phyloP scores from a whole-genome alignment of 1,284 basidiomycete genomes.

The Singerocomus inundabilis region DNA sequence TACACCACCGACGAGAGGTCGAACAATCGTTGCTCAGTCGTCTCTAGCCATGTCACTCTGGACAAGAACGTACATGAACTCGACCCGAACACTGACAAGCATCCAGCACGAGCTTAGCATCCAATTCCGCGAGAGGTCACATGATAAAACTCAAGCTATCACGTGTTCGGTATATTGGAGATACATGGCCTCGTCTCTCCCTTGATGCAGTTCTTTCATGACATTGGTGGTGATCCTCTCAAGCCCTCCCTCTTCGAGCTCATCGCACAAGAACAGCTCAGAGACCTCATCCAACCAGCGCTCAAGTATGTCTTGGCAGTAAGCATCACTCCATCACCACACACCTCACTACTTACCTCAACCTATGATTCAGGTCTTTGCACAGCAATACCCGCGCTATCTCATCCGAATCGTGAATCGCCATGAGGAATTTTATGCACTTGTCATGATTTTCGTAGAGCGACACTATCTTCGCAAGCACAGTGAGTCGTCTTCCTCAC shows the following conservation, averaged over 20 bases:
- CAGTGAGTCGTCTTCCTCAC: slow-evolving; percentile 47
- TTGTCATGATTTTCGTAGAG: slow-evolving; percentile 88
- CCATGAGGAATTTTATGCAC: slow-evolving; percentile 95
- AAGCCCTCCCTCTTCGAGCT: slow-evolving; percentile 96
- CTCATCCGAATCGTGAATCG: slow-evolving; percentile 88
- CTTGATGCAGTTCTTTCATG: slow-evolving; percentile 79
- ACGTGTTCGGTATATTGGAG: slow-evolving; percentile 13
- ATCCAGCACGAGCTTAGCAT: not conserved
- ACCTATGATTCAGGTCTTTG: slow-evolving; percentile 70
- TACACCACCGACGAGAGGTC: not conserved
- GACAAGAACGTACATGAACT: not conserved
- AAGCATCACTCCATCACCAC: slow-evolving; percentile 28
- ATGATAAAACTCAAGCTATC: slow-evolving; percentile 29
- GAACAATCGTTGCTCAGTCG: no score
- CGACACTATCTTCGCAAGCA: slow-evolving; percentile 84
- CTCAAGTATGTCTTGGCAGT: slow-evolving; percentile 94
- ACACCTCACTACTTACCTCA: not conserved
- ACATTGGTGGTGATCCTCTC: slow-evolving; percentile 65
- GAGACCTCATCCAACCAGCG: slow-evolving; percentile 91
- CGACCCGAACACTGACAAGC: not conserved
- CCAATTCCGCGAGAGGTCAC: slow-evolving; percentile 13
- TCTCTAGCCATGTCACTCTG: not conserved
- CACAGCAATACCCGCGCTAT: slow-evolving; percentile 93
- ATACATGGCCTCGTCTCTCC: not conserved
- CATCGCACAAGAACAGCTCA: slow-evolving; percentile 91